Conservation (phyloP, 345 rosid genomes). For the Stellera chamaejasme region DNA sequence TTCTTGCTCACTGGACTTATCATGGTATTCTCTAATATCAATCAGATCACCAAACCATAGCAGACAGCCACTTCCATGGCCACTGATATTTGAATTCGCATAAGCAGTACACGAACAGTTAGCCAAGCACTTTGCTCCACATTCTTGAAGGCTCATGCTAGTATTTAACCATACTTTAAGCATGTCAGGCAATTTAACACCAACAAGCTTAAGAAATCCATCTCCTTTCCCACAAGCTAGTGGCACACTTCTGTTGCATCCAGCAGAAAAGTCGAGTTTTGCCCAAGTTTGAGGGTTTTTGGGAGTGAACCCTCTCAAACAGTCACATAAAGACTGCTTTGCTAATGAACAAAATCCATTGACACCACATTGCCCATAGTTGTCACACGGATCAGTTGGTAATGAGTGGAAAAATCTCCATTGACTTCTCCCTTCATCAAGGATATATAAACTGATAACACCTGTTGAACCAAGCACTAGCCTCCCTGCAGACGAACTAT, state of each 20-base stretch:
- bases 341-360: conserved; percentile 3
- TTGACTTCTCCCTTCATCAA: neutral
- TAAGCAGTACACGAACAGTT: conserved; percentile 4
- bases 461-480: neutral
- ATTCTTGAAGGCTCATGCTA: conserved; percentile 1
- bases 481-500: neutral
- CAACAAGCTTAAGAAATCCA: conserved; percentile 4
- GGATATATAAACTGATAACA: neutral
- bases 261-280: neutral
- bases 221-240: neutral
- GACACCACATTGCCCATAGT: conserved; percentile 1
- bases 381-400: conserved; percentile 4
- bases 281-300: neutral
- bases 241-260: conserved; percentile 2
- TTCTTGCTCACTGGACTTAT: neutral
- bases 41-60: conserved; percentile 8
- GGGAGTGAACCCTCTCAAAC: conserved; percentile 2
- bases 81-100: neutral
- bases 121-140: conserved; percentile 1
- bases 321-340: conserved; percentile 1
- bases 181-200: conserved; percentile 7
- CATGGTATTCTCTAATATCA: neutral
- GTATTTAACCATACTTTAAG: neutral
- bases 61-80: neutral
- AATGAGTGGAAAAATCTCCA: neutral